Evolutionary conservation across 108 stramenopile genomes (phyloP), one percentile per base, ranked within the genome.

Genomic region (Nitzschia palea): DNA sequence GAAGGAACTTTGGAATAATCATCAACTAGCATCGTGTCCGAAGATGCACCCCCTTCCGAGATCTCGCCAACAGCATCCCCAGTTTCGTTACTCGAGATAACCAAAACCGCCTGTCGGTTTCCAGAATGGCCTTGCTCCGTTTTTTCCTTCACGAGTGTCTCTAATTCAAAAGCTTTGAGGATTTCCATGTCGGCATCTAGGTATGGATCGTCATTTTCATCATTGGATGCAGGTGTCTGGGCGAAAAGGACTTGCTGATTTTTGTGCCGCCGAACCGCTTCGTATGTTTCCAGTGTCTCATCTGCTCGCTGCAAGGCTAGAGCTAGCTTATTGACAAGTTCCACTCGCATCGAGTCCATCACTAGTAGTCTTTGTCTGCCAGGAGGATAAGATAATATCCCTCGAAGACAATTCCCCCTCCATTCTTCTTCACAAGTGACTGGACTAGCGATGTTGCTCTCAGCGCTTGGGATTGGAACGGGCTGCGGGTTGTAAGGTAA

Each of bases 331-430:
- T 79, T 66, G 8, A 94, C 89, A 33, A 84, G 58, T 72, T 89
- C 82, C 18, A 76, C 55, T 65, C 93, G 32, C 68, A 91, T 62
- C 44, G 88, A 80, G 58, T 94, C 93, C 34, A 94, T 60, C 20
- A 80, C 76, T 17, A 84, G 60, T 18, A 88, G 47, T 43, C 93
- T 65, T 32, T 87, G 84, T 10, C 77, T 57, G 28, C 93, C 93
- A 18, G 93, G 88, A 25, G 89, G 89, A 74, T 89, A 82, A 1
- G 86, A 83, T 15, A 85, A 62, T 44, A 94, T 77, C 25, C 82
- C 77, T 44, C 81, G 77, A 15, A 94, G 28, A 34, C 77, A 75
- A 12, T 79, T 57, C 27, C 74, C 74, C 45, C 75, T 73, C 80
- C 80, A 87, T 44, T 63, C 68, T 51, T 78, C 70, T 59, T 84